Conservation (phyloP, 1,284 basidiomycete genomes). For the Malassezia restricta region DNA sequence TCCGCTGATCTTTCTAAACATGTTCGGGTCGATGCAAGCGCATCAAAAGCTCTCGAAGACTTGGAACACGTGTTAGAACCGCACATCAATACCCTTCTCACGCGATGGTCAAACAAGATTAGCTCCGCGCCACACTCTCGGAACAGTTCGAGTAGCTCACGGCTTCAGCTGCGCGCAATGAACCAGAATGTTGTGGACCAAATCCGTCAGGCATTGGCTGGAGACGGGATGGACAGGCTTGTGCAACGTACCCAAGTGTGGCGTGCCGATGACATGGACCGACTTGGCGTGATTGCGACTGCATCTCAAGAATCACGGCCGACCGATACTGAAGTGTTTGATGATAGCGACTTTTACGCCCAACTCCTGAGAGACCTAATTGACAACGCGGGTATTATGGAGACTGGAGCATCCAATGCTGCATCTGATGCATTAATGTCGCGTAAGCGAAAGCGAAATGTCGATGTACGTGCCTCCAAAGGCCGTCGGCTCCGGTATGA, state of each 20-base stretch:
- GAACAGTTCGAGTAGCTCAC: slow-evolving; percentile 7
- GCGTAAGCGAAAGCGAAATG: slow-evolving; percentile 23
- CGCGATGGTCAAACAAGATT: slow-evolving; percentile 31
- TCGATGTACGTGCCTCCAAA: slow-evolving; percentile 39
- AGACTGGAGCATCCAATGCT: slow-evolving; percentile 12
- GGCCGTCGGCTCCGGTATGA: slow-evolving; percentile 41
- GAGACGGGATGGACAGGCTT: slow-evolving; percentile 30
- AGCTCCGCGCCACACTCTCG: slow-evolving; percentile 20
- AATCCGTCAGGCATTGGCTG: slow-evolving; percentile 27
- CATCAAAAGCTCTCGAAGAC: slow-evolving; percentile 14
- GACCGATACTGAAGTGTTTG: slow-evolving; percentile 30
- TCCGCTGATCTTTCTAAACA: neutral
- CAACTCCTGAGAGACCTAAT: slow-evolving; percentile 39
- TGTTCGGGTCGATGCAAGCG: slow-evolving; percentile 6
- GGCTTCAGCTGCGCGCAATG: slow-evolving; percentile 25
- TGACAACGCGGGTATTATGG: slow-evolving; percentile 21
- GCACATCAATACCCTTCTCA: slow-evolving; percentile 19
- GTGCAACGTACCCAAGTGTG: slow-evolving; percentile 31
- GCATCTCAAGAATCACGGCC: neutral
- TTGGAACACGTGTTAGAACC: slow-evolving; percentile 17
- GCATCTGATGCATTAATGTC: slow-evolving; percentile 15
- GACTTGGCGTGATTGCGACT: neutral
- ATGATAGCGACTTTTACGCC: slow-evolving; percentile 43
- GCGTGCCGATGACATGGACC: slow-evolving; percentile 18
- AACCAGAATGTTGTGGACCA: slow-evolving; percentile 29